A percentile compares a stretch with the other conserved stretches of the same genome.
phyloP scores from a whole-genome alignment of 139 green algal genomes.

The Marvania coccoides region DNA sequence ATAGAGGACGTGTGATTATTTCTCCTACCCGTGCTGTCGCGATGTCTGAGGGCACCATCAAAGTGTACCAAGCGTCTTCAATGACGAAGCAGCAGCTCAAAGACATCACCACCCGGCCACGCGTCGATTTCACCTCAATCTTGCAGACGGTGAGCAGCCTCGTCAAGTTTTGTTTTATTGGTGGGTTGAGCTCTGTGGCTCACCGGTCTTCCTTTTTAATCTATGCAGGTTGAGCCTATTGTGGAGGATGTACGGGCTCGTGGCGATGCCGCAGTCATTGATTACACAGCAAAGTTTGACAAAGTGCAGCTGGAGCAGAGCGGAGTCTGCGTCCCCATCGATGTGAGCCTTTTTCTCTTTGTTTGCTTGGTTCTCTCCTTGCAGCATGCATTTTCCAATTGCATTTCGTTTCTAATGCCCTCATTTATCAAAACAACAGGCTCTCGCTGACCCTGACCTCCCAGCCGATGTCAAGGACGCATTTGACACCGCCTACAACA shows the following conservation, averaged over 20 bases:
- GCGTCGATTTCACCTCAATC: conserved; percentile 89
- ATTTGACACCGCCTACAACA: conserved; percentile 92
- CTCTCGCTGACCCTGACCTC: conserved; percentile 66
- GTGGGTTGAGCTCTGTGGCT: neutral
- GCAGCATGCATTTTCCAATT: too few relatives aligned
- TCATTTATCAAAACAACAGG: conserved; percentile 26
- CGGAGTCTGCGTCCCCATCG: conserved; percentile 62
- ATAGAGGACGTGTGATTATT: too few relatives aligned
- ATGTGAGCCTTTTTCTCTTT: conserved; percentile 43
- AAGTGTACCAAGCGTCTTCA: conserved; percentile 16
- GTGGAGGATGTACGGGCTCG: conserved; percentile 69
- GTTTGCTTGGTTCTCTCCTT: too few relatives aligned
- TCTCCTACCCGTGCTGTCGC: neutral
- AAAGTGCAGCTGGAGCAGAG: conserved; percentile 51
- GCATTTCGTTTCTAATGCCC: neutral
- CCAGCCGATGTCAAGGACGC: conserved; percentile 56
- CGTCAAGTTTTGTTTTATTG: neutral
- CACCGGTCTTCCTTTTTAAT: neutral
- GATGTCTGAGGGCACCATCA: conserved; percentile 10
- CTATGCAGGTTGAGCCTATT: conserved; percentile 78
- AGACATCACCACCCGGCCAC: conserved; percentile 53
- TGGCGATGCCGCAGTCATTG: conserved; percentile 84
- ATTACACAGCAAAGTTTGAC: conserved; percentile 92
- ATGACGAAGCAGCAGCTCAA: conserved; percentile 33
- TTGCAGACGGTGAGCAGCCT: conserved; percentile 55